These are phyloP conservation scores for Cryptococcus deneoformans DNA, from an alignment of 1,284 basidiomycete species.

Conservation along the genomic window DNA sequence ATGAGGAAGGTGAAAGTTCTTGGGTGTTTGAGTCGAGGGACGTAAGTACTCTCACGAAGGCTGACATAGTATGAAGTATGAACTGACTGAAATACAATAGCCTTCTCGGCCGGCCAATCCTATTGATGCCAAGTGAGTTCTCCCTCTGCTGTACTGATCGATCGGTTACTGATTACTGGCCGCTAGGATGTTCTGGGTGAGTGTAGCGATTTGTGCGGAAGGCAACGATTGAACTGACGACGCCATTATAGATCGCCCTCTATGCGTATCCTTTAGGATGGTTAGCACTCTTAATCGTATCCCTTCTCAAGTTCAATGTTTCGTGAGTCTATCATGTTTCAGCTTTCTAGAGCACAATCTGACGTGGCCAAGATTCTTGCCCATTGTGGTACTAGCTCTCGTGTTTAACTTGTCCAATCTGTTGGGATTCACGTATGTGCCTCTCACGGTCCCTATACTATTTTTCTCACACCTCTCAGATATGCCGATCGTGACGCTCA, in stretches of 20 bases:
- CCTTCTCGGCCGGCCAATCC: slow-evolving; percentile 85
- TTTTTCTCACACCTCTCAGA: slow-evolving; percentile 12
- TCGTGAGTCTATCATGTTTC: slow-evolving; percentile 56
- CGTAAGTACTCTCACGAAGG: slow-evolving; percentile 54
- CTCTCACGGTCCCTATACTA: neutral
- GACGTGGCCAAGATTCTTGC: slow-evolving; percentile 60
- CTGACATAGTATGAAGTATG: neutral
- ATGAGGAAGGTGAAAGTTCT: slow-evolving; percentile 90
- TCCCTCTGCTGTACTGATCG: neutral
- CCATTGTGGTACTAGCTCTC: slow-evolving; percentile 80
- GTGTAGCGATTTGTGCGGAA: slow-evolving; percentile 11
- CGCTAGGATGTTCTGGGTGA: slow-evolving; percentile 84
- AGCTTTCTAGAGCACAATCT: neutral
- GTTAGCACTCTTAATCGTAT: slow-evolving; percentile 79
- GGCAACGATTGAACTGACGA: neutral
- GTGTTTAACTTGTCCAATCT: slow-evolving; percentile 91
- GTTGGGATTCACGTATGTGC: slow-evolving; percentile 81
- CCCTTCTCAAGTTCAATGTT: slow-evolving; percentile 79
- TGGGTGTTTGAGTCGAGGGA: slow-evolving; percentile 96
- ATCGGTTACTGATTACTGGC: neutral
- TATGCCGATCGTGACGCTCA: slow-evolving; percentile 84
- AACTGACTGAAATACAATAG: slow-evolving; percentile 51
- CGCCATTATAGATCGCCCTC: slow-evolving; percentile 64
- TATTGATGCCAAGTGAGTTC: slow-evolving; percentile 75
- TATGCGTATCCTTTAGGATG: slow-evolving; percentile 88